Evolutionary conservation across 148 eudicot genomes (phyloP).

Genomic region (Gaultheria prostrata): DNA sequence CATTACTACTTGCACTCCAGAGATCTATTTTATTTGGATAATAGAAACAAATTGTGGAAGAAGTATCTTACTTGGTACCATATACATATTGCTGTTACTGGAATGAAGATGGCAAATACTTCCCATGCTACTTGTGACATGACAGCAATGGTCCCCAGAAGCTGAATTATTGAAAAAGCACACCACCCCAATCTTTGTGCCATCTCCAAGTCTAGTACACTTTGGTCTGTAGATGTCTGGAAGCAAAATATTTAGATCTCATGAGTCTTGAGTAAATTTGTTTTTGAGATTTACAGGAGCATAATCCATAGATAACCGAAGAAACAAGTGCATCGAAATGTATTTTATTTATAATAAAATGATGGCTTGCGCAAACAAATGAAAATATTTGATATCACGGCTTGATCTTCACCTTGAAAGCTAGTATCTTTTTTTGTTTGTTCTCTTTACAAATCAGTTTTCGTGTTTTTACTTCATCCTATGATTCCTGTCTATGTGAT

Average conservation of each 20-base stretch:
- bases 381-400: neutral
- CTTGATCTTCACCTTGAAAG: constrained; percentile 10
- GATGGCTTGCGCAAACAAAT: neutral
- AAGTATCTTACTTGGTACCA: constrained; percentile 69
- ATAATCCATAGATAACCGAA: neutral
- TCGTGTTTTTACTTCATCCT: neutral
- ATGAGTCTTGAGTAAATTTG: neutral
- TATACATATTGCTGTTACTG: constrained; percentile 86
- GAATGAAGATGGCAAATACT: constrained; percentile 88
- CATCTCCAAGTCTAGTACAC: constrained; percentile 89
- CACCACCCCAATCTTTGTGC: constrained; percentile 87
- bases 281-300: neutral
- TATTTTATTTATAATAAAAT: neutral
- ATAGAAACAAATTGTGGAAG: neutral
- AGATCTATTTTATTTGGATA: neutral
- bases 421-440: neutral
- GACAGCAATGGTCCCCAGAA: constrained; percentile 85
- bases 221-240: constrained; percentile 97
- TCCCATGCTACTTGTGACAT: constrained; percentile 99
- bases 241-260: constrained; percentile 15
- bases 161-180: constrained; percentile 84
- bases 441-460: neutral
- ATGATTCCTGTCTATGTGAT: neutral
- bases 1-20: neutral
- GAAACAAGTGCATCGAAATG: neutral